phyloP scores from a whole-genome alignment of 768 basidiomycete species.

The Harrya chromipes region DNA sequence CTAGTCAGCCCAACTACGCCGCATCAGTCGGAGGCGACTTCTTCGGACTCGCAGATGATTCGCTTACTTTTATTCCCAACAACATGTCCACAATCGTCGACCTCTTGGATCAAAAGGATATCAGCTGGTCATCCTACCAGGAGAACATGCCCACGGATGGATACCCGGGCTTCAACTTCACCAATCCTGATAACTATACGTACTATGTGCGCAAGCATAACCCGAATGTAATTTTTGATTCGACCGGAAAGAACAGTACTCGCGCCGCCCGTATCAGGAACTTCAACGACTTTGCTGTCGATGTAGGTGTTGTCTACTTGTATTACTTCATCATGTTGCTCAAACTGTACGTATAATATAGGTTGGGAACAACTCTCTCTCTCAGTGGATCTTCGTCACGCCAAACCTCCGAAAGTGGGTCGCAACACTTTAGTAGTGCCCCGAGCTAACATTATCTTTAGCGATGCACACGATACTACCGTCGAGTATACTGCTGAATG shows the following conservation, averaged over 20 bases:
- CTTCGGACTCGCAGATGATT: conserved; percentile 47
- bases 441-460: conserved; percentile 18
- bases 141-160: conserved; percentile 55
- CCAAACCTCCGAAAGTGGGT: conserved; percentile 47
- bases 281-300: conserved; percentile 60
- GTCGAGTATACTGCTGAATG: conserved; percentile 46
- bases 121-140: conserved; percentile 62
- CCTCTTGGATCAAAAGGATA: conserved; percentile 51
- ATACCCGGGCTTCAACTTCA: conserved; percentile 39
- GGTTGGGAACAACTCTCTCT: conserved; percentile 40
- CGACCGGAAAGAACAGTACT: conserved; percentile 39
- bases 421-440: not conserved
- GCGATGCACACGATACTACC: conserved; percentile 62
- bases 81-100: conserved; percentile 60
- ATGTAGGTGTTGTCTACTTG: conserved; percentile 31
- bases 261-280: conserved; percentile 50
- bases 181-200: conserved; percentile 35
- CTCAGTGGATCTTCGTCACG: conserved; percentile 62
- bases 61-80: conserved; percentile 27
- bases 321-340: not conserved
- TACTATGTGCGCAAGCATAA: conserved; percentile 60
- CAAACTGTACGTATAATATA: not conserved
- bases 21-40: conserved; percentile 52
- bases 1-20: conserved; percentile 60
- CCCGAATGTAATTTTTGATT: conserved; percentile 50